Evolutionary conservation across 495 filamentous ascomycete species (phyloP).

Genomic region (Aspergillus ostianus): DNA sequence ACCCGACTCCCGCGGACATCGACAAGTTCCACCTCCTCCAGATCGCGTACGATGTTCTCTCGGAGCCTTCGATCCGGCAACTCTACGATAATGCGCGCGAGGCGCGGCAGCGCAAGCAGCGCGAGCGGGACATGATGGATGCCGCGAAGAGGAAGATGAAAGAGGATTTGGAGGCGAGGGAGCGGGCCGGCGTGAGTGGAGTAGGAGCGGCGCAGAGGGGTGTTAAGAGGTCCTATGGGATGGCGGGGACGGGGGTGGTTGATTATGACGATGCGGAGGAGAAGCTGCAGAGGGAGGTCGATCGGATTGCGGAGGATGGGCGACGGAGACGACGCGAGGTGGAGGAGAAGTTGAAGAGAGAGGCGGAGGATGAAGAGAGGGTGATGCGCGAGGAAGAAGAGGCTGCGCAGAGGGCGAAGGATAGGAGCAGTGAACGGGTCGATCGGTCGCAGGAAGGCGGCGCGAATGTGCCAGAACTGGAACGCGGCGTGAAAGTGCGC

Average conservation of each 20-base stretch:
- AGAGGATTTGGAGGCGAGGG: slow-evolving; percentile 69
- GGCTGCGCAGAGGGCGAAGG: slow-evolving; percentile 29
- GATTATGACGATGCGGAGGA: slow-evolving; percentile 56
- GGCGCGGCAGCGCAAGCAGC: slow-evolving; percentile 58
- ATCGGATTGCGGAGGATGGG: slow-evolving; percentile 63
- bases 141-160: slow-evolving; percentile 68
- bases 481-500: slow-evolving; percentile 59
- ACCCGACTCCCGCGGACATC: slow-evolving; percentile 54
- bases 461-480: slow-evolving; percentile 52
- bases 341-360: slow-evolving; percentile 46
- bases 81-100: slow-evolving; percentile 70
- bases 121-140: slow-evolving; percentile 64
- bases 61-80: slow-evolving; percentile 56
- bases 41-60: slow-evolving; percentile 70
- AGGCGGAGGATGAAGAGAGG: slow-evolving; percentile 50
- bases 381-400: slow-evolving; percentile 37
- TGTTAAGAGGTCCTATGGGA: slow-evolving; percentile 46
- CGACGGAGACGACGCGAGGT: slow-evolving; percentile 50
- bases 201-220: slow-evolving; percentile 31
- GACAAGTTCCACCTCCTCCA: slow-evolving; percentile 74
- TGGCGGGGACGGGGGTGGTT: slow-evolving; percentile 25
- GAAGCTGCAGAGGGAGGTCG: slow-evolving; percentile 58
- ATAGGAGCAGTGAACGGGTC: slow-evolving; percentile 37
- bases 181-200: slow-evolving; percentile 42
- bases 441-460: slow-evolving; percentile 42